Evolutionary conservation across 371 early-diverging fungal species (phyloP).

Genomic region (Circinella minor): DNA sequence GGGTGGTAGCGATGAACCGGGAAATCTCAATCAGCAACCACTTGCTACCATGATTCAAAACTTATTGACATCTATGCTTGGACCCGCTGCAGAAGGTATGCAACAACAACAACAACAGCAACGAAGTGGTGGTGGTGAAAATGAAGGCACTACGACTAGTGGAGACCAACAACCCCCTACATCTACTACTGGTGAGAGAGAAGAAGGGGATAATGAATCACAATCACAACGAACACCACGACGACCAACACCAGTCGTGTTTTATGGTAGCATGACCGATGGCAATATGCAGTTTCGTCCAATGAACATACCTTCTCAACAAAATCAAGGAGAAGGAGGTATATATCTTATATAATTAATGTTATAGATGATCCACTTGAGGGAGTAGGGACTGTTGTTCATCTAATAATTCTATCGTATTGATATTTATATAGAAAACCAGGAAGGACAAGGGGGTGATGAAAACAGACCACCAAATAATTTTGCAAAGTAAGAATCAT

Average conservation of each 20-base stretch:
- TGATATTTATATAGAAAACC: neutral
- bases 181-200: neutral
- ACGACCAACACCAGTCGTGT: conserved; percentile 28
- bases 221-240: conserved; percentile 12
- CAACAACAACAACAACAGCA: neutral
- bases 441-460: conserved; percentile 14
- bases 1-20: neutral
- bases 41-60: conserved; percentile 34
- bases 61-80: conserved; percentile 24
- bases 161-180: neutral
- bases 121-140: neutral
- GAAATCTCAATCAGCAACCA: conserved; percentile 14
- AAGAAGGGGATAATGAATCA: conserved; percentile 1
- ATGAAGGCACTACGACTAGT: neutral
- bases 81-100: conserved; percentile 16
- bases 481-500: neutral
- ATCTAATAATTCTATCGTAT: neutral
- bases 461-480: conserved; percentile 7
- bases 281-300: conserved; percentile 36
- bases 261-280: conserved; percentile 41
- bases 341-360: neutral
- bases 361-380: neutral
- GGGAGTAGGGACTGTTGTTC: too few relatives aligned
- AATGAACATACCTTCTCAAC: conserved; percentile 16
- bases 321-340: conserved; percentile 12